Base-by-base conservation (phyloP, 768 basidiomycete species). In the Wakefieldia striispora region DNA sequence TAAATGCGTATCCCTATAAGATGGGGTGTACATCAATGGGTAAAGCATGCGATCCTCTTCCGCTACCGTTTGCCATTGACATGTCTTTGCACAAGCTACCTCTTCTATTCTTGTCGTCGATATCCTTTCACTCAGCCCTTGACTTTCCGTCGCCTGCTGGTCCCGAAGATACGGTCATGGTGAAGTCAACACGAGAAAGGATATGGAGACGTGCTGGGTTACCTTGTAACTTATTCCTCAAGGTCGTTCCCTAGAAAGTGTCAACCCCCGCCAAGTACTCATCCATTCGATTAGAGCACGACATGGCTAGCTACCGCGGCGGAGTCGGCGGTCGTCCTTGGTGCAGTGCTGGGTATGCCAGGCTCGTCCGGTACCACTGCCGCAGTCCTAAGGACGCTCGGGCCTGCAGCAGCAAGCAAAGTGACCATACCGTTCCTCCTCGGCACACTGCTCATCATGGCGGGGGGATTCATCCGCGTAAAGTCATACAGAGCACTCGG, bases 401-500 rank as follows among this genome's bases (percentile, higher is more conserved):
- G 57, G 6, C 56, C 56, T 1, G 31, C 31, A 9, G 21, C 39
- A n/a, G 45, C 55, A 7, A 50, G 55, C 3, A 20, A 11, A 16
- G 17, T 50, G 11, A 45, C 49, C 9, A 3, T 13, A 11, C 24
- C 52, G 14, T 47, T 55, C 43, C 10, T 50, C 40, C 3, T 58
- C 16, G 51, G 56, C 21, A 26, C 45, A 14, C 31, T 34, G 0
- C 37, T 60, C 24, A 31, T 58, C 1, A 34, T 40, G 1, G 17
- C 9, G 4, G 56, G 56, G 6, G 47, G 51, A 0, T 11, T 45
- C 23, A 24, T 57, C 16, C 54, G 57, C 6, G 2, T 49, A 1
- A 6, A 34, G 7, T 51, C 54, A 19, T 58, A 49, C n/a, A 50
- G 39, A 11, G 26, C 40, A 5, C 63, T 66, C 16, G 66, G 66